A percentile compares a stretch with the other conserved stretches of the same genome.
Evolutionary conservation across 2,329 filamentous ascomycete species (phyloP).

Genomic region (Trichoderma semiorbis): DNA sequence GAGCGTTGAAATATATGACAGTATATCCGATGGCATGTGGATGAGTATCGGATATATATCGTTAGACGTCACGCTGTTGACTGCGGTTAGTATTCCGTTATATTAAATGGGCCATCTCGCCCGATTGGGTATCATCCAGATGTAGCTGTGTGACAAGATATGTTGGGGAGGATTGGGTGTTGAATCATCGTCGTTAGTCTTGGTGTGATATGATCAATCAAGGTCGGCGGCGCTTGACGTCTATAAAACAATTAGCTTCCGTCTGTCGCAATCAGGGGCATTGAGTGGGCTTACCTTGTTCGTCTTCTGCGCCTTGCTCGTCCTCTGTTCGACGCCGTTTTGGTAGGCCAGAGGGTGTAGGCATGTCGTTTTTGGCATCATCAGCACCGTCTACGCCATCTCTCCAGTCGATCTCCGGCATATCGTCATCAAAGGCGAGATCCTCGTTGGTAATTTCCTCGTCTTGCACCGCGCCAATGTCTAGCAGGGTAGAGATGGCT

Average conservation of each 20-base stretch:
- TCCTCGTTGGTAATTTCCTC: constrained; percentile 17
- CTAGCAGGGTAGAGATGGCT: constrained; percentile 24
- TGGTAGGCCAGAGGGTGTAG: not conserved
- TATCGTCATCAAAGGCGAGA: constrained; percentile 22
- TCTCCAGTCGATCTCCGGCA: constrained; percentile 26
- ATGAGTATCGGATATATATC: not conserved
- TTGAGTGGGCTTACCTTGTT: constrained; percentile 18
- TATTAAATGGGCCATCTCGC: not conserved
- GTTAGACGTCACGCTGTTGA: constrained; percentile 2
- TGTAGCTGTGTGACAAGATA: not conserved
- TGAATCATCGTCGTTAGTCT: constrained; percentile 1
- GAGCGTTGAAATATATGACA: not conserved
- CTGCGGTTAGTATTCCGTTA: constrained; percentile 12
- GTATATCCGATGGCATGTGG: not conserved
- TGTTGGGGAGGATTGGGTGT: not conserved
- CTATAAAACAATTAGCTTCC: constrained; percentile 19
- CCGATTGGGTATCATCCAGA: not conserved
- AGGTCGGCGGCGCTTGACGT: constrained; percentile 23
- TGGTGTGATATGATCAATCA: not conserved
- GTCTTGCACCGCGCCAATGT: constrained; percentile 23
- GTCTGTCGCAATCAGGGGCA: not conserved
- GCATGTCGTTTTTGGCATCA: not conserved
- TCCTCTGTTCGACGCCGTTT: constrained; percentile 23
- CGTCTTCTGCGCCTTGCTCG: constrained; percentile 19
- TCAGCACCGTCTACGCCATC: constrained; percentile 17